phyloP scores from a whole-genome alignment of 371 early-diverging fungal species.

The Umbelopsis sp. region DNA sequence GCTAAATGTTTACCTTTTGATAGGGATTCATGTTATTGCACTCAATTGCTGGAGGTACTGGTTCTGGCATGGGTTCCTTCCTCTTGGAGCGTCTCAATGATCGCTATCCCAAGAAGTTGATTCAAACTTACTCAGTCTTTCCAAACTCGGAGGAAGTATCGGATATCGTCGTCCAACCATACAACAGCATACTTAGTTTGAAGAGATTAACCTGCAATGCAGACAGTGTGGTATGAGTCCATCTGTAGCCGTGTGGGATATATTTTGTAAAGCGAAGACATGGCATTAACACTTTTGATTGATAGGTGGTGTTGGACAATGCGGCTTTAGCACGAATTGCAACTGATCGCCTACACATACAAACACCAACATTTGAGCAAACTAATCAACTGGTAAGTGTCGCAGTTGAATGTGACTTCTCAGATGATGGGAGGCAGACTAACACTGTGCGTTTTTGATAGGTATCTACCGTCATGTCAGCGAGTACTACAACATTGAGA shows the following conservation, averaged over 20 bases:
- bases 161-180: conserved; percentile 99
- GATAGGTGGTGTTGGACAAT: conserved; percentile 89
- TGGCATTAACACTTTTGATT: conserved; percentile 10
- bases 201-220: conserved; percentile 92
- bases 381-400: conserved; percentile 91
- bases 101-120: conserved; percentile 96
- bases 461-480: conserved; percentile 98
- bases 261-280: conserved; percentile 8
- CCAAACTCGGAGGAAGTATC: conserved; percentile 97
- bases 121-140: conserved; percentile 99
- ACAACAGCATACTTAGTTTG: conserved; percentile 97
- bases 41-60: conserved; percentile 97
- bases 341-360: conserved; percentile 90
- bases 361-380: conserved; percentile 94
- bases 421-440: background rate
- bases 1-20: background rate
- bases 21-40: conserved; percentile 90
- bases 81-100: conserved; percentile 89
- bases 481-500: conserved; percentile 97
- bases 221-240: conserved; percentile 84
- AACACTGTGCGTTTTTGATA: conserved; percentile 25
- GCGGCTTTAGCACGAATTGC: conserved; percentile 95
- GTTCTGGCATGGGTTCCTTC: conserved; percentile 95
- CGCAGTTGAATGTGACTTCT: background rate
- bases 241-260: background rate